Evolutionary conservation across 257 asterid species (phyloP), one percentile per base, ranked within the genome.

Genomic region (Solanum lignicaule): DNA sequence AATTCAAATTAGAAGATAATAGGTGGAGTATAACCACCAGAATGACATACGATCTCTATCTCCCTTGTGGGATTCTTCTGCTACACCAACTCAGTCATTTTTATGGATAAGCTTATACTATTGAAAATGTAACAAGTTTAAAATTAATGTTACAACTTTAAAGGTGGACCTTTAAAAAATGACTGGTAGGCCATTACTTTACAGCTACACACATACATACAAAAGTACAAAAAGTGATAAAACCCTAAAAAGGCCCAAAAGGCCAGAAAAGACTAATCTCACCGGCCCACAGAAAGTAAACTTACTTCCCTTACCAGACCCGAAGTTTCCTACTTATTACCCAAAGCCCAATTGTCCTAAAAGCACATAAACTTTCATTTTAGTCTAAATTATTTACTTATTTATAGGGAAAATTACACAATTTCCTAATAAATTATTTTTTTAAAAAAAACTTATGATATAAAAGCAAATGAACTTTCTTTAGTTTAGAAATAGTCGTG

Each of bases 161-260:
- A 75, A 21, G 83, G 55, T 75, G 55, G 41, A 36, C 83, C n/a
- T 73, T 35, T 36, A 75, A 10, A 10, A 36, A 36, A 75, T 23
- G 52, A 75, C 83, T 75, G 32, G 83, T 36, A 36, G 32, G 52
- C 55, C 55, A 75, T 35, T 75, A 7, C 83, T 36, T 75, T 75
- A 75, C 83, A 75, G 83, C 83, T 75, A 74, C 83, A 74, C 11
- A 41, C 83, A 36, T 21, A 43, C 1, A 36, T 7, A 72, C 25
- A 29, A 46, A 82, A 6, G 66, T 31, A 82, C 25, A 82, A 82
- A 83, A 83, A 83, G 86, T 83, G 20, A 55, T 9, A 5, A 18
- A 48, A 83, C 69, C 86, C 71, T 55, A 55, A 21, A 52, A 20
- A 29, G 71, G 86, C 86, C 86, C 86, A 52, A 83, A 31, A 46